Evolutionary conservation across 2,329 filamentous ascomycete species (phyloP), one percentile per base, ranked within the genome.

Genomic region (Alternaria conjuncta): DNA sequence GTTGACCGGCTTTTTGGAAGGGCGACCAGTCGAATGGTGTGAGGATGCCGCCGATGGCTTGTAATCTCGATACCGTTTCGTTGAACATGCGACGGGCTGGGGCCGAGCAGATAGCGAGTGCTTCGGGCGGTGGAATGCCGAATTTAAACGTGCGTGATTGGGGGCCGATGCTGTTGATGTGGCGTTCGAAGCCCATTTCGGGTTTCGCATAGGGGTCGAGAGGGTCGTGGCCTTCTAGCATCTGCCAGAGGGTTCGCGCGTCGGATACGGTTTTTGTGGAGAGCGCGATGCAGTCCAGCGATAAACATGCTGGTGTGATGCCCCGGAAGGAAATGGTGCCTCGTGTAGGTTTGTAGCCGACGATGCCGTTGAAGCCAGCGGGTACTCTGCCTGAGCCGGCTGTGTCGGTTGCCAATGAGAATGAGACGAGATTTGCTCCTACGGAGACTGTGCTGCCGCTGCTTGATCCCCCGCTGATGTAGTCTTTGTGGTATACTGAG

Each of bases 391-490:
- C 84, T 9, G 83, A 78, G 2, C 86, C 86, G 2, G 85, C 86
- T 6, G 86, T 88, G 67, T 88, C 86, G 1, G 86, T 88, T 7
- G 82, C 87, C 1, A 90, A 76, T 3, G 86, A 83, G 67, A 89
- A 87, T 0, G 85, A 83, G 4, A 86, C 84, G 4, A 88, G 80
- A 1, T 80, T 80, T 1, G 85, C 84, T 3, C 82, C 85, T 6
- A 89, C 87, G 11, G 81, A 84, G 8, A 89, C 85, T 7, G 83
- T 83, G 20, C 83, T 85, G 10, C 87, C 87, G 4, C 84, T 86
- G 8, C 85, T 87, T 1, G 86, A 88, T 6, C 87, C 87, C 10
- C 86, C 86, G 59, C 83, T 84, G 50, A 88, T 85, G 57, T 84
- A 83, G n/a, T 82, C 76, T 43, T 79, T 76, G 68, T 82, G 76